Evolutionary conservation across 78 protist genomes (phyloP), one percentile per base, ranked within the genome.

Genomic region (Dictyostelium intermedium): DNA sequence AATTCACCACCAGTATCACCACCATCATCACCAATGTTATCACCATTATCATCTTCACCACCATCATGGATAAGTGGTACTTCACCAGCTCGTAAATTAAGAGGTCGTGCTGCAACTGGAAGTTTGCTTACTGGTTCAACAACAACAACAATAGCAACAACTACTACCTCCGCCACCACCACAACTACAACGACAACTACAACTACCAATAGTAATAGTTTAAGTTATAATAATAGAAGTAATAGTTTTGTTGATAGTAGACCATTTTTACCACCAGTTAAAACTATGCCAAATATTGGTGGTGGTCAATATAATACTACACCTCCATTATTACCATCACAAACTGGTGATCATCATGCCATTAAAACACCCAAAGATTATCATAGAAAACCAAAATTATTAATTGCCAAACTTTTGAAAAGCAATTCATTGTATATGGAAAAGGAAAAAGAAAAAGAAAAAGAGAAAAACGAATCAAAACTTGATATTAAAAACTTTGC

Each of bases 51-150:
- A 1, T 47, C 89, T 3, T 30, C 61, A 0, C 41, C 86, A 32
- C 69, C 89, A n/a, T 83, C 89, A 14, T 89, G 94, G 94, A 83
- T 80, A 16, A 45, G 83, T 3, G 94, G 94, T 35, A 83, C 84
- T 14, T 89, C 94, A 30, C 94, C 94, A 23, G 87, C 94, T 27
- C 27, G 82, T 23, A 56, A 74, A 35, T 25, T 89, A 34, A 10
- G 87, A 4, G 69, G 41, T 11, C 20, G 94, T 23, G n/a, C 94
- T 10, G 16, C 85, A 30, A 89, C 87, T 11, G 27, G 66, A n/a
- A 53, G 43, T 23, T 23, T 11, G 11, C 63, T 16, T 39, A 11
- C 63, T 8, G 60, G 78, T n/a, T n/a, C 2, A 82, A 25, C 39
- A 9, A 23, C 35, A 11, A 27, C 10, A 11, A 2, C 23, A n/a